Conservation (phyloP, 192 early-diverging fungal genomes). For the Coemansia interrupta region DNA sequence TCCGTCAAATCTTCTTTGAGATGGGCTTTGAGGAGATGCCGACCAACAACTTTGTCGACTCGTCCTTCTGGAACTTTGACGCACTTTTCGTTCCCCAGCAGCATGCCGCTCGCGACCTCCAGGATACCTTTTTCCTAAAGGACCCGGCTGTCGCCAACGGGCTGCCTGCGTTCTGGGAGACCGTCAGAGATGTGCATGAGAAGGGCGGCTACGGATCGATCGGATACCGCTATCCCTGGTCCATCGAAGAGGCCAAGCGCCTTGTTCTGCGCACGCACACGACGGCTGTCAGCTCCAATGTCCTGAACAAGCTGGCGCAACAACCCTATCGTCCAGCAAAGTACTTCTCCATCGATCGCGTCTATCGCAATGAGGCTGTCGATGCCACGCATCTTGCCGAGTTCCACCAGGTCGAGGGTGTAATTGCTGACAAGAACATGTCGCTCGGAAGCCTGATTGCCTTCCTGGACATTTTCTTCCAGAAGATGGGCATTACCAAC, state of each 20-base stretch:
- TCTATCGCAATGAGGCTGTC: constrained; percentile 96
- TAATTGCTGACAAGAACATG: constrained; percentile 92
- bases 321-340: constrained; percentile 89
- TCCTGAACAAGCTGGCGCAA: constrained; percentile 91
- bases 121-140: constrained; percentile 79
- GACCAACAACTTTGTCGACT: constrained; percentile 93
- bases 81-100: constrained; percentile 99
- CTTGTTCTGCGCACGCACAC: constrained; percentile 96
- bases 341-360: constrained; percentile 99
- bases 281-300: constrained; percentile 84
- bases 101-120: constrained; percentile 86
- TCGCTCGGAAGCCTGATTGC: constrained; percentile 96
- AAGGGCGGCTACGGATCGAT: constrained; percentile 92
- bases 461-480: constrained; percentile 92
- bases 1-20: constrained; percentile 98
- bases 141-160: constrained; percentile 60
- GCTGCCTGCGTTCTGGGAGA: constrained; percentile 89
- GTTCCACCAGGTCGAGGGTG: constrained; percentile 99
- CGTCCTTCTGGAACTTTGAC: constrained; percentile 99
- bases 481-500: constrained; percentile 90
- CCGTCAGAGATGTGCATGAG: constrained; percentile 88
- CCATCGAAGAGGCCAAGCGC: constrained; percentile 86
- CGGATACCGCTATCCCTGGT: constrained; percentile 94
- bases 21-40: constrained; percentile 99
- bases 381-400: constrained; percentile 99